Conservation (phyloP, 495 filamentous ascomycete species). For the Talaromyces trachyspermus region DNA sequence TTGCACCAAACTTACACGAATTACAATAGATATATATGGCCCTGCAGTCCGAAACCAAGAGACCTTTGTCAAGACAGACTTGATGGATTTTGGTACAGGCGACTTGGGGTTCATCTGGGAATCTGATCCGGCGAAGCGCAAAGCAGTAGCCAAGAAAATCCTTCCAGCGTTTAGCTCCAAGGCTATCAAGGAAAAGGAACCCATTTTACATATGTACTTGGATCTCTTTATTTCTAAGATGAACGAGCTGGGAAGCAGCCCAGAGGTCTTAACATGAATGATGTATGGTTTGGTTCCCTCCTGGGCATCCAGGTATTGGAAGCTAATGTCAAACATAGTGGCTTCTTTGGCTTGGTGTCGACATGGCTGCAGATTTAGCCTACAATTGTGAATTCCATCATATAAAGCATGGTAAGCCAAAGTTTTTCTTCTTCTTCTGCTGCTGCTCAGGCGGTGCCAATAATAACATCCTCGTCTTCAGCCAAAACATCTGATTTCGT, state of each 20-base stretch:
- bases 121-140: slow-evolving; percentile 1
- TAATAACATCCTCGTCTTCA: too few relatives aligned
- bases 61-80: slow-evolving; percentile 4
- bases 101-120: background rate
- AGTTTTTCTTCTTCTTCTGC: too few relatives aligned
- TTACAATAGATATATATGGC: slow-evolving; percentile 2
- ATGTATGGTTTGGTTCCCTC: background rate
- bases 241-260: background rate
- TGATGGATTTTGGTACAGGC: too few relatives aligned
- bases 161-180: background rate
- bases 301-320: too few relatives aligned
- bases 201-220: background rate
- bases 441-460: too few relatives aligned
- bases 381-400: background rate
- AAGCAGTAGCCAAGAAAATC: background rate
- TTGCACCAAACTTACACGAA: too few relatives aligned
- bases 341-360: background rate
- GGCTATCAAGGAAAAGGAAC: background rate
- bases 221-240: slow-evolving; percentile 2
- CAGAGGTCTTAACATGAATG: background rate
- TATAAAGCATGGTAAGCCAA: too few relatives aligned
- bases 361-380: background rate
- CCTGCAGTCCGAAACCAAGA: background rate
- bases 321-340: background rate
- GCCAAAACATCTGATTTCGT: background rate